Base-by-base conservation (phyloP, 139 green algal genomes). In the Pycnococcus provasolii region DNA sequence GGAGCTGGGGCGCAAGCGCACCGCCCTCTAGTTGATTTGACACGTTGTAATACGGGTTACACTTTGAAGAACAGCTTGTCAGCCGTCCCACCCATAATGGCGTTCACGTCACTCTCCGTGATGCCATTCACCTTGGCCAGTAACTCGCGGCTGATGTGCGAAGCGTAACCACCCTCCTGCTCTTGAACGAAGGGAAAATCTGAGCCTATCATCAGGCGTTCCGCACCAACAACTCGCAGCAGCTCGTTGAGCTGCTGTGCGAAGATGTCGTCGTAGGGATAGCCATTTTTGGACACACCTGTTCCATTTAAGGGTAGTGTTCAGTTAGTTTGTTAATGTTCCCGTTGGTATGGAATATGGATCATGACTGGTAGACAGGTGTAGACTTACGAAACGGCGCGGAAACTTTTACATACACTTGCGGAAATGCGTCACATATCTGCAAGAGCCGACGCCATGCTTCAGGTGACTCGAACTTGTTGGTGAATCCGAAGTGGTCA, bases 401-500 rank as follows among this genome's bases (percentile, higher is more conserved):
- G 50, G 67, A 81, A 1, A 66, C 37, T 69, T 89, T 89, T 1
- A 89, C 77, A 45, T 83, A 79, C 9, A 87, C 71, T 73, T 86
- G 73, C 8, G 76, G 78, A 72, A 75, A 81, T 57, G 51, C 11
- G 58, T 13, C 37, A 40, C 58, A 64, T 11, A 15, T 11, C 58
- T 58, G 11, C 9, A 13, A 13, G 37, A 7, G 9, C 55, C n/a
- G 8, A 26, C n/a, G n/a, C 9, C 9, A 44, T 9, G 55, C 9
- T 43, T 50, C 47, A 43, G 40, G 26, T 11, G 68, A 42, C 5
- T 74, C 47, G 13, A 52, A 53, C 37, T 57, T 61, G 42, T 81
- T 83, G 67, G 73, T 81, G 64, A 89, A 88, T 0, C 80, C 84
- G 63, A 84, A 85, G 68, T 89, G 84, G 76, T 89, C 84, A 3